These are phyloP conservation scores for Euclidium syriacum DNA, from an alignment of 345 rosid genomes.

Conservation along the genomic window DNA sequence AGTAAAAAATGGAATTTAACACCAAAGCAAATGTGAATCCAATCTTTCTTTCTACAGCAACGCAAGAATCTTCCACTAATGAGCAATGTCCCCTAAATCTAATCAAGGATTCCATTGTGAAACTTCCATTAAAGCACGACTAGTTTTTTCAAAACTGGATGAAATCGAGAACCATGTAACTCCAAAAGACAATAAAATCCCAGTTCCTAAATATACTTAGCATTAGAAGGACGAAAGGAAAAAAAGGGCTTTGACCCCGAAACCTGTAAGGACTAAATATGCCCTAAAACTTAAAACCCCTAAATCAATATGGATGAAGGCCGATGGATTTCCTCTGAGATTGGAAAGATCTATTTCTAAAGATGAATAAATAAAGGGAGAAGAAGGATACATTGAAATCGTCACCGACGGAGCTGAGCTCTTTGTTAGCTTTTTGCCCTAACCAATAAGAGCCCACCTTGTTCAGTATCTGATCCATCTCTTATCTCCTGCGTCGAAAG, in stretches of 20 bases:
- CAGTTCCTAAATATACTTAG: not conserved
- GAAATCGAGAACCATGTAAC: not conserved
- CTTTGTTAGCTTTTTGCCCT: conserved; percentile 68
- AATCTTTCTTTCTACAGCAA: not conserved
- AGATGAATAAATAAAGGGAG: not conserved
- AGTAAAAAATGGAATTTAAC: not conserved
- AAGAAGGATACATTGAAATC: conserved; percentile 53
- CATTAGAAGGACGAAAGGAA: not conserved
- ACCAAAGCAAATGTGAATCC: not conserved
- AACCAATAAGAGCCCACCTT: conserved; percentile 91
- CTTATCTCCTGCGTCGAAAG: not conserved
- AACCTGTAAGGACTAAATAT: not conserved
- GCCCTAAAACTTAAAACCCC: not conserved
- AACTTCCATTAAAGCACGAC: not conserved
- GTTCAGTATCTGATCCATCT: conserved; percentile 87
- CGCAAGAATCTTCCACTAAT: not conserved
- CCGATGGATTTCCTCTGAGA: not conserved
- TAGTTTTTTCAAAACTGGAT: not conserved
- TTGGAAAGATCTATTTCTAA: not conserved
- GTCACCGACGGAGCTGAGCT: conserved; percentile 76
- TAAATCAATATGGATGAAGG: not conserved
- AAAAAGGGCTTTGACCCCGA: not conserved
- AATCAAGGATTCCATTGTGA: conserved; percentile 9
- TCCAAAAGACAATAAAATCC: not conserved
- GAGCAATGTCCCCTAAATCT: not conserved